Evolutionary conservation across 345 rosid genomes (phyloP).

Genomic region (Syzygium grande): DNA sequence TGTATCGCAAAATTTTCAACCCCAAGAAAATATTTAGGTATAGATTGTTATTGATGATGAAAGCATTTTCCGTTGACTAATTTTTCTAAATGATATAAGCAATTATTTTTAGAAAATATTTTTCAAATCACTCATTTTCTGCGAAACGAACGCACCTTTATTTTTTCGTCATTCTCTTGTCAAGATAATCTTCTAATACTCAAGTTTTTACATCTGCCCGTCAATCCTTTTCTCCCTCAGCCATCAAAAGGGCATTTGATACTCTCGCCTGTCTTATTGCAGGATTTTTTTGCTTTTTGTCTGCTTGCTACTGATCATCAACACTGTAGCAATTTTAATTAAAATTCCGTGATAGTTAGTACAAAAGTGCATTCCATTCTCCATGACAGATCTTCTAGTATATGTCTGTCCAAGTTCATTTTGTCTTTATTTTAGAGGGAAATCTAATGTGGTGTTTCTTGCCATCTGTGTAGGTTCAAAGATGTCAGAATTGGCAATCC

Average conservation of each 20-base stretch:
- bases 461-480: conserved; percentile 42
- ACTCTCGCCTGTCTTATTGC: not conserved
- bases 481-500: conserved; percentile 70
- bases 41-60: too few species aligned
- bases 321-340: not conserved
- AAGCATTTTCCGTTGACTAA: too few species aligned
- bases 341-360: not conserved
- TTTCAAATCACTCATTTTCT: too few species aligned
- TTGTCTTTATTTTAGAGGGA: not conserved
- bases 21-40: too few species aligned
- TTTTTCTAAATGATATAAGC: too few species aligned
- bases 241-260: not conserved
- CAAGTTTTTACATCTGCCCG: not conserved
- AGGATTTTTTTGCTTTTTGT: not conserved
- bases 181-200: not conserved
- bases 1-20: too few species aligned
- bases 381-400: not conserved
- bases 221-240: not conserved
- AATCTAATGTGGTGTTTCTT: not conserved
- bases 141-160: too few species aligned
- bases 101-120: too few species aligned
- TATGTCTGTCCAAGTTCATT: not conserved
- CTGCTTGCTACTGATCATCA: not conserved
- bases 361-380: not conserved
- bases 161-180: not conserved